Base-by-base conservation (phyloP, 2,329 filamentous ascomycete genomes). In the Colletotrichum higginsianum region DNA sequence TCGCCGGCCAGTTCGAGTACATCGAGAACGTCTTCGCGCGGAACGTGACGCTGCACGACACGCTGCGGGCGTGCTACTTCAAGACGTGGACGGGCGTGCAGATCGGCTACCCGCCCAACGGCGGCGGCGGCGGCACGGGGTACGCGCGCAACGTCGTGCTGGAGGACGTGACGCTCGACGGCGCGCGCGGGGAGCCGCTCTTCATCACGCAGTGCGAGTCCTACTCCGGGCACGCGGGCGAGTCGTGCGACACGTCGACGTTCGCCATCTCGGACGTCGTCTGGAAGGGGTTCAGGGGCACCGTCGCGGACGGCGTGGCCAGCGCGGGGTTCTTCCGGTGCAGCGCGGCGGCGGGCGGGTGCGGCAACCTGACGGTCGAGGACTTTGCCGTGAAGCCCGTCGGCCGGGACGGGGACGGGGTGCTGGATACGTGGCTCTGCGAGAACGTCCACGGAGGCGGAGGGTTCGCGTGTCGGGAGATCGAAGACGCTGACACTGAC, bases 51-150 rank as follows among this genome's bases (percentile, higher is more conserved):
- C 84, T 84, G 62, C 74, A 82, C 58, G 82, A 86, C 68, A 88
- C 85, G 4, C 75, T 82, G 1, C 84, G 88, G 72, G 85, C 82
- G 1, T 82, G 82, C n/a, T 88, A 88, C 74, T 77, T 90, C 71
- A 90, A 91, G 80, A 90, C 88, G 0, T 91, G 89, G 89, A 87
- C 87, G 0, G 87, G 86, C 21, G 78, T 85, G 12, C 82, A 82
- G 46, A 81, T 82, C 38, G 85, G 86, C 21, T 86, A 84, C 61
- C 86, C 87, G 1, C 88, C 88, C 1, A 90, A 91, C 73, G 88
- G 89, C 18, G 89, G 88, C 2, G 88, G 88, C 13, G 88, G 86
- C 18, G 89, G 88, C 3, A 75, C 85, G 0, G 88, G 88, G 12
- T 82, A 75, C 53, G 80, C 78, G 4, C 66, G 73, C 30, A 78